Evolutionary conservation across 106 monocot genomes (phyloP).

Genomic region (Allium fistulosum): DNA sequence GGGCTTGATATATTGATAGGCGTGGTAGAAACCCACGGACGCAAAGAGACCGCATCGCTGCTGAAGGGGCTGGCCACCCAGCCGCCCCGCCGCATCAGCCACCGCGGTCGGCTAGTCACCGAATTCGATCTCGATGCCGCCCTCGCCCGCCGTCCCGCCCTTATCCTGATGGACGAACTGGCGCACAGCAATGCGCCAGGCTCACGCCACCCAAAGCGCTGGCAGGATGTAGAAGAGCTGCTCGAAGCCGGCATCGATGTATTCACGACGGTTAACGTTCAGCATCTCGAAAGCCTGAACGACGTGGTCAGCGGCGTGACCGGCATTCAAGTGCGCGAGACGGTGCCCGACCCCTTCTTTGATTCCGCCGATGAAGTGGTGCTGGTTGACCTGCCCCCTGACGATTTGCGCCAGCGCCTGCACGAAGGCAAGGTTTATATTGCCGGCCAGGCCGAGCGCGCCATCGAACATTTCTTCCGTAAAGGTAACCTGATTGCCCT

Average conservation of each 20-base stretch:
- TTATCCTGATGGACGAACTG: constrained; percentile 4
- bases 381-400: constrained; percentile 1
- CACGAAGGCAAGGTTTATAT: neutral
- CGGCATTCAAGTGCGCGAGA: neutral
- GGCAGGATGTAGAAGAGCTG: neutral
- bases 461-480: neutral
- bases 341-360: neutral
- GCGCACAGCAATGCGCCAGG: constrained; percentile 1
- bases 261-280: neutral
- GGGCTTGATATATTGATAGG: neutral
- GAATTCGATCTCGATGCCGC: constrained; percentile 4
- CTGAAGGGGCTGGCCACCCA: neutral
- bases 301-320: neutral
- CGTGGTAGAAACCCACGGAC: constrained; percentile 6
- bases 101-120: neutral
- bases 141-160: neutral
- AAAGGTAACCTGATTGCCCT: neutral
- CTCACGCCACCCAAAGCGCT: neutral
- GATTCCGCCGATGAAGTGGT: neutral
- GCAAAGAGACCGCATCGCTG: neutral
- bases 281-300: neutral
- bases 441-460: neutral
- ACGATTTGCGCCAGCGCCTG: constrained; percentile 1
- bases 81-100: neutral
- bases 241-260: constrained; percentile 3